phyloP scores from a whole-genome alignment of 176 grass and related monocot species.

The Pontederia paniculata region DNA sequence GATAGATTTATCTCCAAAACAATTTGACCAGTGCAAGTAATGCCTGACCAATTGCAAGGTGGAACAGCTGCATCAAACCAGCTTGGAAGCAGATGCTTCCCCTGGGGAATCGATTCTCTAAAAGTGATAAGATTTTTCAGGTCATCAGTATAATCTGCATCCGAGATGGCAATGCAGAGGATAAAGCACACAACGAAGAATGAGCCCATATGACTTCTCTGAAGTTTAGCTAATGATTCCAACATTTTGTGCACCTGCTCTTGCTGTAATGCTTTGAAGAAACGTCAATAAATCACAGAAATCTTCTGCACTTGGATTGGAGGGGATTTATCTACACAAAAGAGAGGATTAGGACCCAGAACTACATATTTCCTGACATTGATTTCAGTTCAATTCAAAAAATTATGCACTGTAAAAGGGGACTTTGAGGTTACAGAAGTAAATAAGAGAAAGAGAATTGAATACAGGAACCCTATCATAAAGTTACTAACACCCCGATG shows the following conservation, averaged over 20 bases:
- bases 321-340: constrained; percentile 32
- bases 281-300: background rate
- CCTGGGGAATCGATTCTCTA: constrained; percentile 37
- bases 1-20: constrained; percentile 70
- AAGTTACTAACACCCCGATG: too few species aligned
- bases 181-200: constrained; percentile 33
- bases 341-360: constrained; percentile 11
- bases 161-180: constrained; percentile 20
- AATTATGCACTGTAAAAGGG: background rate
- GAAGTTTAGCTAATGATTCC: constrained; percentile 20
- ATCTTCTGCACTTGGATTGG: constrained; percentile 24
- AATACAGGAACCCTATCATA: too few species aligned
- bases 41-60: constrained; percentile 73
- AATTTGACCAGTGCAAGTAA: constrained; percentile 33
- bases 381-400: background rate
- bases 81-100: constrained; percentile 48
- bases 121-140: constrained; percentile 44
- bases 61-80: constrained; percentile 69
- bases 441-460: too few species aligned
- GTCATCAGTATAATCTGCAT: constrained; percentile 24
- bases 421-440: too few species aligned
- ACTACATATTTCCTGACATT: background rate
- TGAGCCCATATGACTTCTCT: constrained; percentile 18
- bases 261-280: background rate
- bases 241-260: background rate